Evolutionary conservation across 768 basidiomycete genomes (phyloP), one percentile per base, ranked within the genome.

Genomic region (Boletus subparvulus): DNA sequence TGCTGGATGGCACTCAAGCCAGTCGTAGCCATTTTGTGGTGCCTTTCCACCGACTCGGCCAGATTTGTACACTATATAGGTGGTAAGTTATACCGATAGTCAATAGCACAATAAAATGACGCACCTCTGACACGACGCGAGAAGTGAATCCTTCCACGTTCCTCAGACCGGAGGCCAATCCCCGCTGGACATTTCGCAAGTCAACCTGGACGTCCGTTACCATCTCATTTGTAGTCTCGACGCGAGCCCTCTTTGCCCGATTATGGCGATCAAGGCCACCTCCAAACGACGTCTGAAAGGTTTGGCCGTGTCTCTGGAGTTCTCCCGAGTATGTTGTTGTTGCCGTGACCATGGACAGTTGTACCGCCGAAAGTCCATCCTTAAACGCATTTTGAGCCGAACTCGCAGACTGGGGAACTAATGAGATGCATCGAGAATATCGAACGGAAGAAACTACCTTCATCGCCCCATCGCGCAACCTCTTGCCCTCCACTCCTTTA

Each of bases 191-290:
- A 51, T 74, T 71, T 24, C 77, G 76, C 63, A 82, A 82, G 47
- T 84, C 79, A 33, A 78, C 74, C 59, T 84, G 80, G 35, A 83
- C 64, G 33, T 83, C 80, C 6, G 74, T 69, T 32, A 72, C 73
- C 64, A 89, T 72, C 4, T 74, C 67, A 41, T 77, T 74, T 19
- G 82, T 84, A 11, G 80, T 77, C 50, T 90, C 88, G 3, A 86
- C 64, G 42, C 90, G 81, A 39, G 84, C 84, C 47, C 85, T 80
- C 66, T 93, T 93, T 16, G 83, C 79, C 52, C 81, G 77, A 42
- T 74, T 72, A 63, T 87, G 74, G 57, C 82, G 78, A 58, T 90
- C 83, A 59, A 89, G 79, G 33, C 83, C 88, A 86, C 57, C 69
- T 44, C 71, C 71, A 57, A 75, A 82, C 19, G 79, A 75, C 6